Percentiles rank a stretch among this genome's conserved stretches.
phyloP scores from a whole-genome alignment of 2,329 filamentous ascomycete species.

The Trichoderma aggressivum region DNA sequence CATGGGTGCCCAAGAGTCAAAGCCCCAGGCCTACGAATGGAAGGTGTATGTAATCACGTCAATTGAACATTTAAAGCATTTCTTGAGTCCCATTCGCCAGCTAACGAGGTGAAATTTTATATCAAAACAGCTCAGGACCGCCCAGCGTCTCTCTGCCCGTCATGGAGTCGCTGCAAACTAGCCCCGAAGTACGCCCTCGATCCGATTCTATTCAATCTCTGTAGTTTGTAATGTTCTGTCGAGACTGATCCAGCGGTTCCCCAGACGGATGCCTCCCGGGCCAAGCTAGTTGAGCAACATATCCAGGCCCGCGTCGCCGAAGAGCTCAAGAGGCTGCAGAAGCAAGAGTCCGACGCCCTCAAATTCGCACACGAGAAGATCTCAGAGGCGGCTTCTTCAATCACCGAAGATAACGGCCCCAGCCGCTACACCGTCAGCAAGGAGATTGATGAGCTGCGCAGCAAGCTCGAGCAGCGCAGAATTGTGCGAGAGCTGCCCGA shows the following conservation, averaged over 20 bases:
- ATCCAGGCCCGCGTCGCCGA: conserved; percentile 82
- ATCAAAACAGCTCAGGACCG: conserved; percentile 40
- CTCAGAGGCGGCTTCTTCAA: conserved; percentile 58
- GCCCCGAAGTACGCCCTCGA: conserved; percentile 66
- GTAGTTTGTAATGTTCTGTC: not conserved
- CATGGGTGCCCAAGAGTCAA: conserved; percentile 58
- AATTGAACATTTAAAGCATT: not conserved
- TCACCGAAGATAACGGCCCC: conserved; percentile 38
- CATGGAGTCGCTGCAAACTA: conserved; percentile 77
- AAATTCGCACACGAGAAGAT: conserved; percentile 64
- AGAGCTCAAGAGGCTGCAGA: conserved; percentile 78
- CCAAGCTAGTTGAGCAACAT: conserved; percentile 78
- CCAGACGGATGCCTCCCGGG: conserved; percentile 84
- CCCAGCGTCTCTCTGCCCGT: conserved; percentile 72
- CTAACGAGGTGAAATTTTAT: conserved; percentile 19
- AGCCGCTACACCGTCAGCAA: conserved; percentile 52
- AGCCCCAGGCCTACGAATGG: conserved; percentile 50
- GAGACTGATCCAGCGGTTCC: conserved; percentile 4
- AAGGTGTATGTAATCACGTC: conserved; percentile 47
- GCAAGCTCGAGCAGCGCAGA: conserved; percentile 60
- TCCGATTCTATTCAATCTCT: not conserved
- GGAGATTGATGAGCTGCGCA: conserved; percentile 57
- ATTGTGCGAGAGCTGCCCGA: conserved; percentile 67
- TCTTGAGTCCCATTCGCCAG: not conserved
- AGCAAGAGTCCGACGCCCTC: conserved; percentile 66